Conservation (phyloP, 1,284 basidiomycete species). For the Ganoderma sinense region DNA sequence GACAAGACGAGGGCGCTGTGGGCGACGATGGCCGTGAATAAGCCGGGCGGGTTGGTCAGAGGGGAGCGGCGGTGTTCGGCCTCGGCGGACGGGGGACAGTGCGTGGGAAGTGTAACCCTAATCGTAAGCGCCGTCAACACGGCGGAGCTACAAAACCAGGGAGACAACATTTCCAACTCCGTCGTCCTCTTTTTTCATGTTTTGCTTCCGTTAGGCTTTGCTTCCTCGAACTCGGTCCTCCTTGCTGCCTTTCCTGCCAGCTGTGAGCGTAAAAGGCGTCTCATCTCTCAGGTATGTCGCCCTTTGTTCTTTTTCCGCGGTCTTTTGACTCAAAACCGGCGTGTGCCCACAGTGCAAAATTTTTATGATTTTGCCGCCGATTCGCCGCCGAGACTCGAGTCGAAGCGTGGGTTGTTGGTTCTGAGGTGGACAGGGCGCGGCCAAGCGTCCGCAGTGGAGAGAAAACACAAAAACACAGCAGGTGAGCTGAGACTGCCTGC, state of each 20-base stretch:
- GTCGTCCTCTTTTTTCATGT: conserved; percentile 33
- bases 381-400: conserved; percentile 31
- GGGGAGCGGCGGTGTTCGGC: conserved; percentile 6
- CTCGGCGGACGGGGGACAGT: conserved; percentile 9
- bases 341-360: conserved; percentile 23
- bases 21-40: not conserved
- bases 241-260: conserved; percentile 29
- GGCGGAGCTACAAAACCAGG: conserved; percentile 19
- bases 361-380: conserved; percentile 36
- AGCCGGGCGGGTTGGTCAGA: not conserved
- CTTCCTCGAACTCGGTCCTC: conserved; percentile 33
- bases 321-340: conserved; percentile 1
- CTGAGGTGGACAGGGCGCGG: conserved; percentile 27
- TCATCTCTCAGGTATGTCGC: conserved; percentile 21
- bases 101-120: conserved; percentile 30
- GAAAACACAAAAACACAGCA: conserved; percentile 27
- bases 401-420: conserved; percentile 29
- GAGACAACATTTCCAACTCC: conserved; percentile 24
- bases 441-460: conserved; percentile 30
- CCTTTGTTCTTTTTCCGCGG: conserved; percentile 4
- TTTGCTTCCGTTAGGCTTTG: conserved; percentile 30
- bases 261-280: conserved; percentile 31
- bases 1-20: conserved; percentile 4
- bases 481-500: conserved; percentile 21
- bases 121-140: conserved; percentile 21